Evolutionary conservation across 1,284 basidiomycete species (phyloP).

Genomic region (Trichosporon sp.): DNA sequence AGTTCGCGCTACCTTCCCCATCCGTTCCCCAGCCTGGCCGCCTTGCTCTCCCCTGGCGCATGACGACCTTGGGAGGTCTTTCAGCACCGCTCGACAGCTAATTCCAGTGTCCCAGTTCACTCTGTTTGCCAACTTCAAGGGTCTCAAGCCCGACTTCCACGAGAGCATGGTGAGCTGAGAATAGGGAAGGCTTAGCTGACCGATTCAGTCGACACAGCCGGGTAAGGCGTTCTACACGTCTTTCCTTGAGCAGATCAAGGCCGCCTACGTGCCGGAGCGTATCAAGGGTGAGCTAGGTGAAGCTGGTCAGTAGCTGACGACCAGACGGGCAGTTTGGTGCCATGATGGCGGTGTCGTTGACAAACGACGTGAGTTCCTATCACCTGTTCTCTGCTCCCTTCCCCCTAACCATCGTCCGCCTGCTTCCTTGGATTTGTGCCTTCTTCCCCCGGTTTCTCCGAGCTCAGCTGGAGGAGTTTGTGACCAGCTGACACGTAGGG

Average conservation of each 20-base stretch:
- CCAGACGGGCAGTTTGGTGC: conserved; percentile 72
- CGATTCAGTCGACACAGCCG: conserved; percentile 58
- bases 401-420: too few relatives aligned
- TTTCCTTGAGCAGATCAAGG: conserved; percentile 64
- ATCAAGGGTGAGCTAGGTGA: conserved; percentile 61
- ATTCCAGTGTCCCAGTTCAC: conserved; percentile 75
- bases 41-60: too few relatives aligned
- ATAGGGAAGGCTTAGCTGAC: background rate
- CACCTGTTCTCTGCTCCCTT: too few relatives aligned
- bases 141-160: conserved; percentile 69
- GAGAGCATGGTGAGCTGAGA: conserved; percentile 66
- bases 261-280: conserved; percentile 64
- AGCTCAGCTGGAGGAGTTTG: too few relatives aligned
- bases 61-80: too few relatives aligned
- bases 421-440: too few relatives aligned
- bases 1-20: conserved; percentile 12
- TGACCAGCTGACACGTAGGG: conserved; percentile 55
- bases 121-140: conserved; percentile 81
- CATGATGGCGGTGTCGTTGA: conserved; percentile 83
- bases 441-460: too few relatives aligned
- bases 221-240: conserved; percentile 67
- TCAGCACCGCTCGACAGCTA: background rate
- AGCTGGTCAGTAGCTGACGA: background rate
- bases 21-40: background rate
- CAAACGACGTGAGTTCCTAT: conserved; percentile 76